phyloP scores from a whole-genome alignment of 164 flowering plant species.

The Berberis vulgaris region DNA sequence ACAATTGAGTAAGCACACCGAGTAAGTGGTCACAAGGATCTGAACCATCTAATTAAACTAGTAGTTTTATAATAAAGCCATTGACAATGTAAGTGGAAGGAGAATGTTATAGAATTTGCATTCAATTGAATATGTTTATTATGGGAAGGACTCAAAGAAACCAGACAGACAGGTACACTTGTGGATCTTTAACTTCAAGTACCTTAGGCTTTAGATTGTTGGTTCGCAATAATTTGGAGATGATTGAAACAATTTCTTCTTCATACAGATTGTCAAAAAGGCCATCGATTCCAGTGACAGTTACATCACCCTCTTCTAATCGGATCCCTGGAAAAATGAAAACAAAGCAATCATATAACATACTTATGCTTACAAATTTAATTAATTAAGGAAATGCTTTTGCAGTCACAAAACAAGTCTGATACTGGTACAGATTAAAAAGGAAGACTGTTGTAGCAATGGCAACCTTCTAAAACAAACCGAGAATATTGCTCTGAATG shows the following conservation, averaged over 20 bases:
- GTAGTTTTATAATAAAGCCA: too few species aligned
- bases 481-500: neutral
- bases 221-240: conserved; percentile 39
- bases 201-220: conserved; percentile 42
- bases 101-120: too few species aligned
- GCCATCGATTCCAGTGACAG: conserved; percentile 77
- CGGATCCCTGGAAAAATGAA: conserved; percentile 37
- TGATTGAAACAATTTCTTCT: conserved; percentile 49
- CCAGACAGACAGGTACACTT: neutral
- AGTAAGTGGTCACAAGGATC: too few species aligned
- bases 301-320: conserved; percentile 64
- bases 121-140: too few species aligned
- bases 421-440: neutral
- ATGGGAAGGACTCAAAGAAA: too few species aligned
- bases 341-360: neutral
- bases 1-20: too few species aligned
- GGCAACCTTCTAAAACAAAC: neutral
- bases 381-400: neutral
- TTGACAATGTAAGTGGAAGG: too few species aligned
- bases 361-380: neutral
- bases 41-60: too few species aligned
- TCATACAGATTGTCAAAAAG: conserved; percentile 79
- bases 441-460: neutral
- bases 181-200: neutral
- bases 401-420: too few species aligned